Base-by-base conservation (phyloP, 176 grass and related monocot species). In the Oryza coarctata region DNA sequence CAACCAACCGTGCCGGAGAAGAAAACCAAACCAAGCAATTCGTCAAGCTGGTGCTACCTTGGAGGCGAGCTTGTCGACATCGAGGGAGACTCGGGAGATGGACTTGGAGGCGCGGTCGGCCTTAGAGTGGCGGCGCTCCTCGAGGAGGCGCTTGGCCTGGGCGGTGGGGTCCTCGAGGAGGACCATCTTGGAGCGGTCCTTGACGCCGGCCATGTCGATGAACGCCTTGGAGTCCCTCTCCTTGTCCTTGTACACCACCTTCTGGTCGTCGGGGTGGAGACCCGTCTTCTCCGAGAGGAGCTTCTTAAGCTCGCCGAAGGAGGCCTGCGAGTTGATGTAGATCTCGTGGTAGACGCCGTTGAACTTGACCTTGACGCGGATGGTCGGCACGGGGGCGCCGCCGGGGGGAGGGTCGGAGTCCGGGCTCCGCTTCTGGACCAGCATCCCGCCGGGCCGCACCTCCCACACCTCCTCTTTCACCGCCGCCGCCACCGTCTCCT, bases 301-400 rank as follows among this genome's bases (percentile, higher is more conserved):
- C 90, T 95, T 98, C 88, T 95, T 98, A 32, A 98, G 91, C 76
- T 98, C 95, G 63, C 94, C 97, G 82, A 99, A 96, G 80, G 97
- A 91, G 5, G 91, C 89, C 87, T 96, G 93, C 0, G 91, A 70
- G 85, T 85, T 92, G 85, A 99, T 78, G 91, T 94, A 94, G 70
- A 99, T 84, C 91, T 99, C 97, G 84, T 94, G 97, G 89, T 88
- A 87, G 2, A 85, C 85, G 45, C 83, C 91, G 77, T 71, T 74
- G 82, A 90, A 91, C 87, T 99, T 99, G n/a, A 99, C 97, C 91
- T 96, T 96, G 23, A 99, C 89, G 55, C 97, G 87, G 79, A 99
- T 94, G 72, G 87, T 89, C 33, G 93, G 89, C n/a, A 96, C 89
- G n/a, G 86, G 89, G 0, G 87, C 85, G 77, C 84, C 88, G 50